Conservation (phyloP, 331 rosid species). For the Quercus phellos region DNA sequence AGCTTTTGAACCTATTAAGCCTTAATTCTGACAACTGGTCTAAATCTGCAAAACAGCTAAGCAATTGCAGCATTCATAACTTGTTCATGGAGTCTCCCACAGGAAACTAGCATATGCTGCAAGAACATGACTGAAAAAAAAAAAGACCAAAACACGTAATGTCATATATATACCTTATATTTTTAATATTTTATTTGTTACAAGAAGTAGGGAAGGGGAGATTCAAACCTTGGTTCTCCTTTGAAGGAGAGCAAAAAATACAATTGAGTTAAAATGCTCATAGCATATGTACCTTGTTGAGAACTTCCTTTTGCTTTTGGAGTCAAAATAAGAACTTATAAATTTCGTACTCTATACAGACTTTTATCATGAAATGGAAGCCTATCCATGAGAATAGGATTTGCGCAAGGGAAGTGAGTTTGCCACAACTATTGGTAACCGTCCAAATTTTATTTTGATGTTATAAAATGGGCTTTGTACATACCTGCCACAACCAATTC, state of each 20-base stretch:
- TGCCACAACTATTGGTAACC: not conserved
- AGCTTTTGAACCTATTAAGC: not conserved
- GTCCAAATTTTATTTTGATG: not conserved
- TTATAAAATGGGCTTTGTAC: not conserved
- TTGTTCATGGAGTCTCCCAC: conserved; percentile 50
- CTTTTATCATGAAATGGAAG: not conserved
- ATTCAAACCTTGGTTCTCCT: too few species aligned
- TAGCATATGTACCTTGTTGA: not conserved
- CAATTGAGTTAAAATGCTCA: too few species aligned
- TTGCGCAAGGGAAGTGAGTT: not conserved
- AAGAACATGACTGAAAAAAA: conserved; percentile 55
- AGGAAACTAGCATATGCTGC: conserved; percentile 80
- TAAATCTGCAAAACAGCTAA: conserved; percentile 1
- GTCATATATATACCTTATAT: not conserved
- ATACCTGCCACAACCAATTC: not conserved
- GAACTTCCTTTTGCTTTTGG: not conserved
- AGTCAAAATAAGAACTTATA: not conserved
- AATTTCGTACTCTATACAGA: not conserved
- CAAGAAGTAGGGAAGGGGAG: too few species aligned
- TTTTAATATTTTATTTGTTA: too few species aligned
- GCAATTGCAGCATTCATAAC: conserved; percentile 18
- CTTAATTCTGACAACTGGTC: not conserved
- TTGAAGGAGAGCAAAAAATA: too few species aligned
- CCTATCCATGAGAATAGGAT: not conserved
- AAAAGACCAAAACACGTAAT: not conserved